These are phyloP conservation scores for Penicillium paxilli DNA, from an alignment of 495 filamentous ascomycete genomes.

Conservation along the genomic window DNA sequence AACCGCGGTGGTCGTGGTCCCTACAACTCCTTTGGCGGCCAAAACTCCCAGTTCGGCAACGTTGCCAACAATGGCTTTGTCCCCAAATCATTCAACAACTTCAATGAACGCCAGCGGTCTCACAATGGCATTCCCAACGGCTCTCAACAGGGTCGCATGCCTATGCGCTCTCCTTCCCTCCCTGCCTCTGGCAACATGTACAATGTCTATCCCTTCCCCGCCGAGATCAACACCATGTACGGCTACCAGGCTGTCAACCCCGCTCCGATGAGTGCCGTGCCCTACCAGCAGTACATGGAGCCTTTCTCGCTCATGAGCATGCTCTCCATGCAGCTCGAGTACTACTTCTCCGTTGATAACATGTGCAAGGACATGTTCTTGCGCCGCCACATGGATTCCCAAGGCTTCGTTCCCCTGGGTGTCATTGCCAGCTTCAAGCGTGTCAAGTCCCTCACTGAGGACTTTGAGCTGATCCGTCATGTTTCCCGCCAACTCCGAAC, in stretches of 20 bases:
- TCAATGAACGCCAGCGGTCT: constrained; percentile 43
- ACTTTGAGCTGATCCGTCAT: constrained; percentile 69
- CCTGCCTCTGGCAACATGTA: constrained; percentile 42
- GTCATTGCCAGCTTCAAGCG: constrained; percentile 83
- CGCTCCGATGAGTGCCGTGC: constrained; percentile 60
- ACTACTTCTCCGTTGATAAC: constrained; percentile 97
- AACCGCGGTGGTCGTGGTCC: constrained; percentile 53
- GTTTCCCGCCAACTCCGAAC: constrained; percentile 69
- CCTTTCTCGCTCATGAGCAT: constrained; percentile 54
- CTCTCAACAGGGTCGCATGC: constrained; percentile 38
- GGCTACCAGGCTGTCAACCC: constrained; percentile 55
- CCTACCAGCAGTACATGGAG: constrained; percentile 61
- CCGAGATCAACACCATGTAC: constrained; percentile 47
- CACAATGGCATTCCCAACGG: constrained; percentile 37
- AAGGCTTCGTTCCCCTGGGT: constrained; percentile 81
- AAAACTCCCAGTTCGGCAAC: constrained; percentile 50
- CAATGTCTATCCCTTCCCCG: constrained; percentile 35
- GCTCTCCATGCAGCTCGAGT: constrained; percentile 71
- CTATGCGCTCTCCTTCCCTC: constrained; percentile 51
- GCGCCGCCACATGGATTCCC: constrained; percentile 86
- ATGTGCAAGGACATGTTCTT: constrained; percentile 92
- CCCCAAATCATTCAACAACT: constrained; percentile 40
- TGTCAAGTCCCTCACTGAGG: constrained; percentile 71
- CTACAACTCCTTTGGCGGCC: constrained; percentile 38
- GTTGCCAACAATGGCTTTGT: constrained; percentile 39